Conservation (phyloP, 2,329 filamentous ascomycete genomes). For the Epicoccum nigrum region DNA sequence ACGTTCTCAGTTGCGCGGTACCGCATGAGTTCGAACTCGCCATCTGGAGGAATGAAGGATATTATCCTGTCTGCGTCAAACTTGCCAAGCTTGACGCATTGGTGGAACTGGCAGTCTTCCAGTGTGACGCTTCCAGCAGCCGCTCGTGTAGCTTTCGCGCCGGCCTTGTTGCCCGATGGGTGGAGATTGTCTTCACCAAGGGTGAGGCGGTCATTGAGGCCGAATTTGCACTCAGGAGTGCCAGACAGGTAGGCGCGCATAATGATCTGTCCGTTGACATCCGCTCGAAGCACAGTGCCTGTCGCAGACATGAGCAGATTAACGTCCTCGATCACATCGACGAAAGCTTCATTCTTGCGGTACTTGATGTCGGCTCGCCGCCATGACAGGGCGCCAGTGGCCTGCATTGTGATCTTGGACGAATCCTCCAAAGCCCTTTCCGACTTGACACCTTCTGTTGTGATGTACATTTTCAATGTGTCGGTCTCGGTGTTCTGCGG, state of each 20-base stretch:
- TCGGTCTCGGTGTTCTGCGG: constrained; percentile 99
- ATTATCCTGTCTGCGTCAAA: constrained; percentile 98
- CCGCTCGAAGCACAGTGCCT: constrained; percentile 89
- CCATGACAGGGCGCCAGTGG: constrained; percentile 96
- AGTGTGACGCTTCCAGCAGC: constrained; percentile 94
- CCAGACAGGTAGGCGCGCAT: constrained; percentile 98
- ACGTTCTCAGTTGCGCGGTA: constrained; percentile 99
- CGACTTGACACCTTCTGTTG: constrained; percentile 96
- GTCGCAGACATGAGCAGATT: constrained; percentile 99
- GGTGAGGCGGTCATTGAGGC: constrained; percentile 91
- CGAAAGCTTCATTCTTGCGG: constrained; percentile 98
- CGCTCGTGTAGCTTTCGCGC: constrained; percentile 89
- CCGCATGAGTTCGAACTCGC: constrained; percentile 98
- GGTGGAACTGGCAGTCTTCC: constrained; percentile 98
- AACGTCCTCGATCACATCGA: constrained; percentile 98
- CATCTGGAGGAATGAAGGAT: constrained; percentile 94
- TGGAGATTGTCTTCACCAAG: constrained; percentile 70
- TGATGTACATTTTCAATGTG: constrained; percentile 99
- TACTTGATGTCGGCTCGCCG: constrained; percentile 97
- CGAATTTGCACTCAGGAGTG: constrained; percentile 98
- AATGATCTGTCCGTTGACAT: constrained; percentile 96
- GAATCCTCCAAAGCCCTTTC: constrained; percentile 87
- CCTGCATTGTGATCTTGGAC: constrained; percentile 98
- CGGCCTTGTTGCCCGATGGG: constrained; percentile 75
- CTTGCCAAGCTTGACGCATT: constrained; percentile 96